Base-by-base conservation (phyloP, 2,329 filamentous ascomycete species). In the Leptographium radiaticola region DNA sequence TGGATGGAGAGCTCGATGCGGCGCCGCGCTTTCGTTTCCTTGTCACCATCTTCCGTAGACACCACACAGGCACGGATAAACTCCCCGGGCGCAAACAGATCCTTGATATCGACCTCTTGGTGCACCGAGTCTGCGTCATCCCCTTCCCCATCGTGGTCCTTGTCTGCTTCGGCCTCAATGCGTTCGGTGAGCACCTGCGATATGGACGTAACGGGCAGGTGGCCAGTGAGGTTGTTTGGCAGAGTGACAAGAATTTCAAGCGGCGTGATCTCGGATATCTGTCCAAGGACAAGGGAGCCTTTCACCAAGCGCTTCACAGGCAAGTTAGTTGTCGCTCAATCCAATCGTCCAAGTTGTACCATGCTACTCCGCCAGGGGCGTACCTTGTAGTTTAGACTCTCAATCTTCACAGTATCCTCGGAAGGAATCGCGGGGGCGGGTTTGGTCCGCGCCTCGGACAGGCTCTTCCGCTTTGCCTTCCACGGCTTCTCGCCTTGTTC, bases 201-300 rank as follows among this genome's bases (percentile, higher is more conserved):
- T 51, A 98, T 79, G n/a, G 88, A 81, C n/a, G 90, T 94, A 60
- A 97, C 82, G 20, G 93, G 84, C 8, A 95, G 84, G 67, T 89
- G 93, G 49, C 93, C 94, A 49, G 81, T 84, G 36, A 98, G 79
- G 66, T 95, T 97, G 70, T 98, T 98, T 16, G 93, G 90, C 12
- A 98, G 75, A 20, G 89, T 82, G 53, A 98, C 73, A 48, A 84
- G 81, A 60, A 98, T 72, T 64, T 94, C 84, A 62, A 89, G 79
- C 53, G 80, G 72, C 59, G 86, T 90, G 66, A 98, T 89, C 57
- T 85, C 81, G 43, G 81, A 84, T 56, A 98, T 77, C 65, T 94
- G 89, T 45, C 88, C 93, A 46, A 98, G 83, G 0, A 98, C 82
- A 54, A 95, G 75, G 50, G 89, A 91, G 52, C 91, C 94, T 59